Evolutionary conservation across 176 grass and related monocot species (phyloP).

Genomic region (Lolium multiflorum): DNA sequence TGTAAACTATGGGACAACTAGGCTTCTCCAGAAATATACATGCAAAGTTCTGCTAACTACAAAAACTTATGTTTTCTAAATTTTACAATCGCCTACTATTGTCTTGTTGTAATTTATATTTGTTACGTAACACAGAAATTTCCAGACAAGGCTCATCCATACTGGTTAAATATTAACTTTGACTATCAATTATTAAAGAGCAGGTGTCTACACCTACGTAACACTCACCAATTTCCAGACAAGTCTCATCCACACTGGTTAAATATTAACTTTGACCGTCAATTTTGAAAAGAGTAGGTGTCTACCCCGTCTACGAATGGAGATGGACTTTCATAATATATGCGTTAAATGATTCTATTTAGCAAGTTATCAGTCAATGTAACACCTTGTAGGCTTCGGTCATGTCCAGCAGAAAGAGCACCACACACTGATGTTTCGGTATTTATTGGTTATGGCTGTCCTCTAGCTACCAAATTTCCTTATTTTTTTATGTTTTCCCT

Average conservation of each 20-base stretch:
- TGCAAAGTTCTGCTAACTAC: background rate
- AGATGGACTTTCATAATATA: background rate
- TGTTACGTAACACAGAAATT: slow-evolving; percentile 1
- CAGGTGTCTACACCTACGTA: background rate
- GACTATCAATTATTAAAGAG: background rate
- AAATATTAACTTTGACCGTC: background rate
- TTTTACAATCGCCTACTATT: background rate
- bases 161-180: background rate
- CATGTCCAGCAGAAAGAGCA: background rate
- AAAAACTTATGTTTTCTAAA: background rate
- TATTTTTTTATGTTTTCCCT: background rate
- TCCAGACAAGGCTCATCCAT: background rate
- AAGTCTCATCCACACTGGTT: background rate
- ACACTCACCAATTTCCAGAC: background rate
- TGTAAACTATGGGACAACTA: slow-evolving; percentile 22
- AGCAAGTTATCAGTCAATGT: background rate
- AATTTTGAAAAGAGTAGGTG: background rate
- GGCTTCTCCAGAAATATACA: slow-evolving; percentile 5
- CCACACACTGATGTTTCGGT: slow-evolving; percentile 20
- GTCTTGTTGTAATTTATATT: background rate
- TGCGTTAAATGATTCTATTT: background rate
- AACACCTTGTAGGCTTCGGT: background rate
- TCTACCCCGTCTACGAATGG: background rate
- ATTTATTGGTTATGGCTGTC: background rate
- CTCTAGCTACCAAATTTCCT: background rate